Evolutionary conservation across 306 rosid species (phyloP).

Genomic region (Heteromeles arbutifolia): DNA sequence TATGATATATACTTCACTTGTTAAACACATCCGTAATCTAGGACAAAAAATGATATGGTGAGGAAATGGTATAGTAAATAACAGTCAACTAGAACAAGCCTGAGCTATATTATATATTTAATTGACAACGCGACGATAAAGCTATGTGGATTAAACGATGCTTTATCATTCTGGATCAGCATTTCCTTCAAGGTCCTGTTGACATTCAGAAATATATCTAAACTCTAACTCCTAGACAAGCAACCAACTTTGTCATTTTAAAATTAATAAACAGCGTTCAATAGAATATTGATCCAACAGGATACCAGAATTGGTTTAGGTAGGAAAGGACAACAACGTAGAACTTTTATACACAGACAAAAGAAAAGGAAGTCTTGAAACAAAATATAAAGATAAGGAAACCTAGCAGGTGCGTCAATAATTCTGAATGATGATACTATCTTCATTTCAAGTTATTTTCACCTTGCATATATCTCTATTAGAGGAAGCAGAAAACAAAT

Average conservation of each 20-base stretch:
- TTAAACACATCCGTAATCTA: constrained; percentile 1
- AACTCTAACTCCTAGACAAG: background rate
- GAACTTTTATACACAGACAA: background rate
- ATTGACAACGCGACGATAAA: background rate
- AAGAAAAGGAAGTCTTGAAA: background rate
- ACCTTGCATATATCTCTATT: background rate
- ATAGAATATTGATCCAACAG: background rate
- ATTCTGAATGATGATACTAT: background rate
- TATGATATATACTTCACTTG: background rate
- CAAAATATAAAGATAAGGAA: background rate
- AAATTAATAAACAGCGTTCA: background rate
- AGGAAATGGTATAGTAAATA: background rate
- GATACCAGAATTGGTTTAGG: background rate
- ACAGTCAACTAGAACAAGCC: background rate
- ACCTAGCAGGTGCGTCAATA: background rate
- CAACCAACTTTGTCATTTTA: background rate
- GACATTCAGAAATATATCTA: background rate
- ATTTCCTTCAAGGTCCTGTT: background rate
- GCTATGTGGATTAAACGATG: background rate
- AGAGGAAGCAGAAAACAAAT: background rate
- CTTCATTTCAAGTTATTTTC: background rate
- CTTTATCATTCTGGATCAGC: background rate
- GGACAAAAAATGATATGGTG: background rate
- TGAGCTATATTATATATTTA: background rate
- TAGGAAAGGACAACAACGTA: background rate